Base-by-base conservation (phyloP, 2,329 filamentous ascomycete species). In the Exophiala sp. region DNA sequence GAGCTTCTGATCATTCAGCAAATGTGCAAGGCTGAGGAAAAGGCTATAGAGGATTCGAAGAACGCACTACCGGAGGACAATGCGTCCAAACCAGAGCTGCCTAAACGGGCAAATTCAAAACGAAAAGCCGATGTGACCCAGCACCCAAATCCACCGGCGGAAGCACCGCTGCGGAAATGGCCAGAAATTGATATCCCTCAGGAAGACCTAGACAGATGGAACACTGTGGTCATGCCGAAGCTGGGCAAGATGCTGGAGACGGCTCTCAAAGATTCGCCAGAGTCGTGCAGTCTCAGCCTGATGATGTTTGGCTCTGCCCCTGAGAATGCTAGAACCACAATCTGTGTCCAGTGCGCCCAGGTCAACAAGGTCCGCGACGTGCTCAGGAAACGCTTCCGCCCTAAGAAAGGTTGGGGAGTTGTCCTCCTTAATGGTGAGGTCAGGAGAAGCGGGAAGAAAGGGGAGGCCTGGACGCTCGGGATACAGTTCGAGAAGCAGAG, bases 381-480 rank as follows among this genome's bases (percentile, higher is more conserved):
- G 6, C 66, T 83, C 40, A 75, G 75, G 55, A 76, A 76, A 43
- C 74, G 79, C 50, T 79, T 83, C 59, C 70, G 73, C 45, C 76
- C 79, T 39, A 69, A 72, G 8, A 71, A 72, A 42, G 69, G 75
- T 22, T 82, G 74, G 68, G 76, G 82, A 53, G 68, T 83, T 43
- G 76, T 81, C 47, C 77, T 84, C 3, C 75, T 81, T 41, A 75
- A 76, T 19, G 81, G 80, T 30, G 77, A 78, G 57, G 70, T 81
- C 38, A 70, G 73, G 50, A 68, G 75, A 42, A 80, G 77, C 3
- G 79, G 79, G 55, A 56, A 66, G 9, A 39, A 49, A 27, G 45
- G 46, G 43, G n/a, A 57, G 50, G 38, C 46, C 54, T n/a, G 45
- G 54, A 38, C 48, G 58, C 8, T 59, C 58, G 8, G 55, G 50